Base-by-base conservation (phyloP, 192 early-diverging fungal species). In the Podochytrium sp. region DNA sequence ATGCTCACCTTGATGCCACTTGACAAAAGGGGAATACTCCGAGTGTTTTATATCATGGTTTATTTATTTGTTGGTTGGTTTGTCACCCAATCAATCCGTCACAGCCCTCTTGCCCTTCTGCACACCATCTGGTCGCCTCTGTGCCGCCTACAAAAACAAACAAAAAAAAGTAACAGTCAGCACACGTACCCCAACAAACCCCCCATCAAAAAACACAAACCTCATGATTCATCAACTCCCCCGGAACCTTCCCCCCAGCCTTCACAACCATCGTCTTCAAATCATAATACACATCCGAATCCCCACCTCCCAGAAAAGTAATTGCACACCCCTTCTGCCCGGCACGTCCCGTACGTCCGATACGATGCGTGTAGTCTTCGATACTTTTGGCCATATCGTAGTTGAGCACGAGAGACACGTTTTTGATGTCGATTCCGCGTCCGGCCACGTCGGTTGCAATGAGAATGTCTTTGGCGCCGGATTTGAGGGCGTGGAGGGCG, bases 391-490 rank as follows among this genome's bases (percentile, higher is more conserved):
- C 92, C 96, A 99, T 99, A 70, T 98, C 95, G 79, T 90, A 98
- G 79, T 99, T 99, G 50, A 99, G 78, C 3, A 99, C 98, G 55
- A 98, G 78, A 2, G 94, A 95, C 23, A 99, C 95, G 74, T 99
- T 92, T 32, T 69, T 69, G 71, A 99, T 89, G 83, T 99, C 98
- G 76, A 99, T 96, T 86, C 98, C 98, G 80, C 98, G 94, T 40
- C 95, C 96, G 40, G 96, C 98, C 23, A 99, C 98, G 83, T 99
- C 96, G 0, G 96, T 99, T 12, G 98, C 98, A 53, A 99, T 94
- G 60, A 99, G 80, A 38, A 99, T 88, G 57, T 94, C 94, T 43
- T 89, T 92, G 27, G 85, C 79, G 23, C 95, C 94, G 65, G 76
- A 86, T 73, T 94, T 95, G 50, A 99, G 81, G 61, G 92, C 86